Evolutionary conservation across 345 rosid species (phyloP), one percentile per base, ranked within the genome.

Genomic region (Hibiscus tridactylites): DNA sequence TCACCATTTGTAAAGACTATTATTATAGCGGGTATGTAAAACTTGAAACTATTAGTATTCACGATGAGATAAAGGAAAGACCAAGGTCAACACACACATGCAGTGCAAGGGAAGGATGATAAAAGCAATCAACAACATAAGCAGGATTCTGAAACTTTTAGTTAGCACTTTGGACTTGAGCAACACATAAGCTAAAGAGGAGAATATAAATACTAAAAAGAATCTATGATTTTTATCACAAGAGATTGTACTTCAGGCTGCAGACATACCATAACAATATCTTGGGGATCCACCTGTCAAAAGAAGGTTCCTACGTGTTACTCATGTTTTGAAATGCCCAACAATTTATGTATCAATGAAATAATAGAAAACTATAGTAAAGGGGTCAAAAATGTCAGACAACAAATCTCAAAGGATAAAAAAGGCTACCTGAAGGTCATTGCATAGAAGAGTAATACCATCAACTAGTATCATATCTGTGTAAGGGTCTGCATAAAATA

Each of bases 211-310:
- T 33, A 66, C 37, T 2, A 47, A 67, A 16, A 13, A 7, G 50
- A 49, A 16, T 66, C 31, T 16, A 49, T 28, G 24, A 37, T 24
- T 67, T 15, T 16, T 28, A 28, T 49, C 1, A 28, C 54, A 67
- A 49, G 42, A 49, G 3, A 67, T 49, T 26, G 58, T 29, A 9
- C 26, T 67, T 49, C 26, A 8, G 58, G 59, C 16, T 15, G 37
- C 39, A 28, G 33, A 82, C 96, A 79, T 85, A 91, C 97, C 91
- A 83, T 94, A 71, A 94, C 98, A 42, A 94, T 91, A 82, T 94
- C 98, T 85, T 94, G 98, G 70, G 97, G 98, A 85, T 94, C 98
- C 79, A 94, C 98, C 97, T 94, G 88, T 67, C 33, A 24, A 67
- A 67, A 83, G 73, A 76, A 54, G 33, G 69, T 54, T 73, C 7